Evolutionary conservation across 495 filamentous ascomycete genomes (phyloP).

Genomic region (Patellaria atrata): DNA sequence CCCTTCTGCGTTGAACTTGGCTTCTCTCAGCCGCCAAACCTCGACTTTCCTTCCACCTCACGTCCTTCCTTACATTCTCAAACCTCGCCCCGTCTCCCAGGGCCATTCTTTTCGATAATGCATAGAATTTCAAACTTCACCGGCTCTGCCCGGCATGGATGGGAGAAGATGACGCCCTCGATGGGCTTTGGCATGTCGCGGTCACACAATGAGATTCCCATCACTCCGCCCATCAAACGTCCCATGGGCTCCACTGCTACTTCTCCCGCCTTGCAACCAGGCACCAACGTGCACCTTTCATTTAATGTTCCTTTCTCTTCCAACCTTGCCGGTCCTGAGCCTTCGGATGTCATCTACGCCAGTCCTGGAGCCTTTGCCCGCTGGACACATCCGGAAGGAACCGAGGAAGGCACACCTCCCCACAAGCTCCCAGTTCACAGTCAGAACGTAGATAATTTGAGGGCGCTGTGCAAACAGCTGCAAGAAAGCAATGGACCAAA

Average conservation of each 20-base stretch:
- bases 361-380: constrained; percentile 65
- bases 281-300: constrained; percentile 43
- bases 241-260: constrained; percentile 41
- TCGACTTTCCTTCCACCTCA: constrained; percentile 3
- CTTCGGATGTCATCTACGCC: constrained; percentile 82
- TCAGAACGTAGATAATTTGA: constrained; percentile 63
- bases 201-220: constrained; percentile 52
- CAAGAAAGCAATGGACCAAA: constrained; percentile 51
- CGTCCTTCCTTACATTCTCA: constrained; percentile 9
- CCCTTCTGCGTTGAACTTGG: no score
- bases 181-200: constrained; percentile 25
- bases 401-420: constrained; percentile 63
- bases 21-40: no score
- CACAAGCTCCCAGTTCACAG: constrained; percentile 81
- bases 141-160: constrained; percentile 72
- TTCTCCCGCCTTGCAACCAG: constrained; percentile 28
- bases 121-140: constrained; percentile 87
- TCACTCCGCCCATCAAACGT: constrained; percentile 53
- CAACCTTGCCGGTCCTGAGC: constrained; percentile 76
- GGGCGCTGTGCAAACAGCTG: constrained; percentile 63
- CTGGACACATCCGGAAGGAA: constrained; percentile 84
- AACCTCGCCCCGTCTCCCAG: constrained; percentile 13
- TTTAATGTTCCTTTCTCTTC: constrained; percentile 95
- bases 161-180: constrained; percentile 77
- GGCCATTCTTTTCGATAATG: constrained; percentile 36